A percentile compares a stretch with the other conserved stretches of the same genome.
Evolutionary conservation across 495 filamentous ascomycete species (phyloP).

Genomic region (Penicillium maclennaniae): DNA sequence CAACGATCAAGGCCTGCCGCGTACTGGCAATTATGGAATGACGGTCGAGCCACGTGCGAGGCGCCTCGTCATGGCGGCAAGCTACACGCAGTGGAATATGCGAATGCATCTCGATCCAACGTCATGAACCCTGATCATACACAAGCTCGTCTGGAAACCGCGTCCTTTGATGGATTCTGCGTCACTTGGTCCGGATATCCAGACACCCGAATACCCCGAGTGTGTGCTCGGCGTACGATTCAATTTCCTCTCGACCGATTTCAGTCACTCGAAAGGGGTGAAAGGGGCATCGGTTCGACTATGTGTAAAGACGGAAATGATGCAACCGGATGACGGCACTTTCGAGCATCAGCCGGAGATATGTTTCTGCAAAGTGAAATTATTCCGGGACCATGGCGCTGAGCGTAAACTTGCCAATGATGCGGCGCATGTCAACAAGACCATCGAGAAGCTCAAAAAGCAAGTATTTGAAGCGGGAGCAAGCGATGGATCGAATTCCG

Average conservation of each 20-base stretch:
- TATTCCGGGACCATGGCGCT: constrained; percentile 94
- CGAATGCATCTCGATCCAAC: constrained; percentile 68
- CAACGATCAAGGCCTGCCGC: constrained; percentile 75
- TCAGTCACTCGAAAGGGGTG: constrained; percentile 96
- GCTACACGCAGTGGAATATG: constrained; percentile 73
- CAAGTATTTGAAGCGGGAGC: constrained; percentile 51
- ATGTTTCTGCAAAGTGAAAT: constrained; percentile 91
- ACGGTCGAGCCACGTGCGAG: constrained; percentile 79
- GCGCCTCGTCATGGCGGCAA: constrained; percentile 50
- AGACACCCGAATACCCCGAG: constrained; percentile 54
- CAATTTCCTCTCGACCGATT: constrained; percentile 97
- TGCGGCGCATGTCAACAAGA: constrained; percentile 86
- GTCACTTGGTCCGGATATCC: constrained; percentile 77
- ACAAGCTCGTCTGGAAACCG: constrained; percentile 66
- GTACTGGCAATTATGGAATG: constrained; percentile 97
- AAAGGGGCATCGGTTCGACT: constrained; percentile 92
- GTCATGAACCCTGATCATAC: constrained; percentile 49
- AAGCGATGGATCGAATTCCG: background rate
- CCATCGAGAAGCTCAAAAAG: constrained; percentile 89
- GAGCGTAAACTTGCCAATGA: constrained; percentile 95
- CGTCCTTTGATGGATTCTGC: constrained; percentile 88
- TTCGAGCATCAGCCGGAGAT: constrained; percentile 55
- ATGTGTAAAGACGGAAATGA: constrained; percentile 80
- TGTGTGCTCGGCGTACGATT: constrained; percentile 86
- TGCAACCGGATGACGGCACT: constrained; percentile 35